Base-by-base conservation (phyloP, 2,329 filamentous ascomycete species). In the Xylogone sp. region DNA sequence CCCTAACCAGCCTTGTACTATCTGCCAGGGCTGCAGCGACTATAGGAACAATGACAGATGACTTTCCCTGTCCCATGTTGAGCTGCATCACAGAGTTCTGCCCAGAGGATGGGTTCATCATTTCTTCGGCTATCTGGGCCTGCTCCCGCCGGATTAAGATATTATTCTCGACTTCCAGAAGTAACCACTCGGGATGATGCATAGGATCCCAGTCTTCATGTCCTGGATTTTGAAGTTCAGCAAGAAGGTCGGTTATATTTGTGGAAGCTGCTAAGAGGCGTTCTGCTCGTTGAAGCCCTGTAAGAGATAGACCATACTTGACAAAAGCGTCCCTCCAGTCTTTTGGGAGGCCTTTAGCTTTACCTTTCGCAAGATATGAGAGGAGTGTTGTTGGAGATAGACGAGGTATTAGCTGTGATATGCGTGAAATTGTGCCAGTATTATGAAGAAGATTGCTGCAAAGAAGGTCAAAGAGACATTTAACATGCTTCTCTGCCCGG, bases 21-120 rank as follows among this genome's bases (percentile, higher is more conserved):
- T 87, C 69, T 0, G 81, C 79, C 0, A 87, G 62, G 0, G 71
- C 65, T 0, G 77, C 67, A 0, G 79, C 78, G 0, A 86, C 77
- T 34, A 87, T 83, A 0, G 85, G 86, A 0, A 86, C 74, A 46
- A 91, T 88, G 1, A 88, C 79, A 0, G 84, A 86, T 0, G 82
- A 83, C 55, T 88, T 89, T 0, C 85, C 86, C 59, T 87, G 78
- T 0, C 86, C 86, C 84, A 89, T 89, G 55, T 87, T 87, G 2
- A 89, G 64, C 58, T 88, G 83, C 70, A 87, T 76, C 0, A 84
- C 76, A 0, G 74, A 64, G 56, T 84, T 87, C 0, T 62, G 22
- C 0, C 59, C 63, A 0, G 60, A 61, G 0, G 62, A 57, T 0
- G 75, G 74, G 0, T 59, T 47, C 2, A 73, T 76, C 79, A 90